These are phyloP conservation scores for Neofusicoccum sp. DNA, from an alignment of 2,329 filamentous ascomycete genomes.

Conservation along the genomic window DNA sequence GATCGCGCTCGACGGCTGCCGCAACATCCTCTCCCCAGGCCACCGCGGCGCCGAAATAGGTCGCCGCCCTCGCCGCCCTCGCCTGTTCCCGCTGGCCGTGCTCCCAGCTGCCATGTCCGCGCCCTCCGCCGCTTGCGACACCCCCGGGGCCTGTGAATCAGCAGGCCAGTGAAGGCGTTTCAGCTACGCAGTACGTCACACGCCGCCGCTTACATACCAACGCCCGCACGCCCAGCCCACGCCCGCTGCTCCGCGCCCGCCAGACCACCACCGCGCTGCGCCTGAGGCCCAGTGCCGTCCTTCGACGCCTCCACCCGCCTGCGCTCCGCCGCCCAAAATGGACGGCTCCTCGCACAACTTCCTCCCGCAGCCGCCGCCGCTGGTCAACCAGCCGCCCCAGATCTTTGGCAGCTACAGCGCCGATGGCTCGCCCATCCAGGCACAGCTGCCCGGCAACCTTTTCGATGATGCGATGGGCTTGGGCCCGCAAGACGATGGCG, in stretches of 20 bases:
- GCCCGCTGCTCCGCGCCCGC: conserved; percentile 25
- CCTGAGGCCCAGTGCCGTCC: conserved; percentile 6
- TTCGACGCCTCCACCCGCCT: neutral
- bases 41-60: conserved; percentile 8
- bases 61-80: conserved; percentile 5
- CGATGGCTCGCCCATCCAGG: conserved; percentile 41
- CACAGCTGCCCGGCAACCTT: conserved; percentile 33
- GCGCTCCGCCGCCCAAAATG: conserved; percentile 29
- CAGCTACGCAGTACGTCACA: conserved; percentile 25
- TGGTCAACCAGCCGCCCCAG: conserved; percentile 43
- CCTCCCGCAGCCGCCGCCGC: conserved; percentile 35
- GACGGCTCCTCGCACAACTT: conserved; percentile 29
- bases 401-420: conserved; percentile 42
- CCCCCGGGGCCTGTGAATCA: conserved; percentile 21
- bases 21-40: conserved; percentile 24
- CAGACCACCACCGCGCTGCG: conserved; percentile 9
- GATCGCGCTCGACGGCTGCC: conserved; percentile 10
- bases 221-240: conserved; percentile 21
- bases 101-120: conserved; percentile 33
- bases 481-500: conserved; percentile 49
- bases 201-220: conserved; percentile 31
- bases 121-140: conserved; percentile 26
- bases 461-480: conserved; percentile 45
- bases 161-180: conserved; percentile 15
- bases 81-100: conserved; percentile 28